These are phyloP conservation scores for Austroboletus novae-zelandiae DNA, from an alignment of 1,284 basidiomycete genomes.

Conservation along the genomic window DNA sequence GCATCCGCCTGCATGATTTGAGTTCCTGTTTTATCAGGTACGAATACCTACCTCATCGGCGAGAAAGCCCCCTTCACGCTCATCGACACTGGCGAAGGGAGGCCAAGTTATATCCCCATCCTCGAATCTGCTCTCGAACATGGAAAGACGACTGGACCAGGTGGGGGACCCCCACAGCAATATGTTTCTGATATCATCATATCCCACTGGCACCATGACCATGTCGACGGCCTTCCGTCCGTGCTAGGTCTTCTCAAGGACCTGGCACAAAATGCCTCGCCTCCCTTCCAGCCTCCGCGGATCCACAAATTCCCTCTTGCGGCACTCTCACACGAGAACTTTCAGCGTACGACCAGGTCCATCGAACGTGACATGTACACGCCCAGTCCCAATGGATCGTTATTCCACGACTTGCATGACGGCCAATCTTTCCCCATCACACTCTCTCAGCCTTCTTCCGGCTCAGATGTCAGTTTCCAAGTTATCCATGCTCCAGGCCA, in stretches of 20 bases:
- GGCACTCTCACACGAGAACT: slow-evolving; percentile 26
- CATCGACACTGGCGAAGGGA: slow-evolving; percentile 87
- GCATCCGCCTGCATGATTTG: not conserved
- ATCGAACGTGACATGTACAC: slow-evolving; percentile 46
- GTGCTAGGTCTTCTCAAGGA: slow-evolving; percentile 68
- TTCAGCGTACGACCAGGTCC: slow-evolving; percentile 42
- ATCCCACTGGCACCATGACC: slow-evolving; percentile 91
- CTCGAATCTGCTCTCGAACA: slow-evolving; percentile 58
- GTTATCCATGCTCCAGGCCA: slow-evolving; percentile 91
- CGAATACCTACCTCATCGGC: slow-evolving; percentile 90
- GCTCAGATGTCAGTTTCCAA: slow-evolving; percentile 38
- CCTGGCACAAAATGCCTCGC: slow-evolving; percentile 41
- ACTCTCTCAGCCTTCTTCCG: not conserved
- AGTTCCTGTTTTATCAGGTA: slow-evolving; percentile 49
- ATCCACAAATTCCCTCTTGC: slow-evolving; percentile 66
- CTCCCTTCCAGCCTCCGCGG: slow-evolving; percentile 58
- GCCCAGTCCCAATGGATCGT: slow-evolving; percentile 38
- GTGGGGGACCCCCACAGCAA: slow-evolving; percentile 35
- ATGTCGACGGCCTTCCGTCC: slow-evolving; percentile 73
- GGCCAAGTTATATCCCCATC: slow-evolving; percentile 63
- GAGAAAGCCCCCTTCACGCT: slow-evolving; percentile 70
- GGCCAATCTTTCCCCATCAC: slow-evolving; percentile 46
- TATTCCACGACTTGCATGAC: slow-evolving; percentile 58
- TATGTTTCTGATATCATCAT: slow-evolving; percentile 84
- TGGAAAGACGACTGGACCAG: slow-evolving; percentile 18